A percentile compares a stretch with the other conserved stretches of the same genome.
phyloP scores from a whole-genome alignment of 2,329 filamentous ascomycete genomes.

The Bipolaris zeicola region DNA sequence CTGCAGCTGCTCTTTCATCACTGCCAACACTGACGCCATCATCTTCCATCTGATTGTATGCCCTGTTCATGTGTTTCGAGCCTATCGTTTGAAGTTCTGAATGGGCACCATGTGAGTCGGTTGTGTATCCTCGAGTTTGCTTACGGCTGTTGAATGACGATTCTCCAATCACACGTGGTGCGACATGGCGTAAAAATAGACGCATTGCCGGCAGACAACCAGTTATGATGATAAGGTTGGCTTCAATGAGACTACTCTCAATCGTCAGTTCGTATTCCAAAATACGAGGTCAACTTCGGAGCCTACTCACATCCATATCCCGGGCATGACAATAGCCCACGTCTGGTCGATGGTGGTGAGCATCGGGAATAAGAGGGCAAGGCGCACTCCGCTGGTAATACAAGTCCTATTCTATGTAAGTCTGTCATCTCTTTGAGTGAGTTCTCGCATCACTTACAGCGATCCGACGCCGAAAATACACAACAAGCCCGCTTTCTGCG shows the following conservation, averaged over 20 bases:
- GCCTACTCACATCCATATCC: constrained; percentile 18
- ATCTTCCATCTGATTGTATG: constrained; percentile 13
- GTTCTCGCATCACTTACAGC: constrained; percentile 9
- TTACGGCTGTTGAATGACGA: constrained; percentile 12
- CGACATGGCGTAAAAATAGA: constrained; percentile 49
- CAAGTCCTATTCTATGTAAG: constrained; percentile 7
- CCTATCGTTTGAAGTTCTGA: constrained; percentile 17
- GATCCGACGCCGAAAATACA: constrained; percentile 28
- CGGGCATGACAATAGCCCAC: constrained; percentile 22
- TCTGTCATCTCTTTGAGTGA: background rate
- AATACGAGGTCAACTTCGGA: background rate
- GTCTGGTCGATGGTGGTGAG: constrained; percentile 16
- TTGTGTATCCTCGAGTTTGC: constrained; percentile 4
- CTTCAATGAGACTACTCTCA: constrained; percentile 44
- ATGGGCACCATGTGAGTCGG: background rate
- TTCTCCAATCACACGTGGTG: constrained; percentile 30
- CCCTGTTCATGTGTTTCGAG: constrained; percentile 1
- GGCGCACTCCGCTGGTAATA: constrained; percentile 15
- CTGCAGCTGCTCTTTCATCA: constrained; percentile 10
- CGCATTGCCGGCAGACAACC: constrained; percentile 51
- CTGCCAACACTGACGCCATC: constrained; percentile 17
- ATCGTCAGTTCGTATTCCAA: background rate
- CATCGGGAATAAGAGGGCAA: constrained; percentile 14
- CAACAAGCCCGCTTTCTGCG: constrained; percentile 24
- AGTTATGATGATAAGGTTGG: constrained; percentile 51